Evolutionary conservation across 148 eudicot species (phyloP).

Genomic region (Diospyros lotus): DNA sequence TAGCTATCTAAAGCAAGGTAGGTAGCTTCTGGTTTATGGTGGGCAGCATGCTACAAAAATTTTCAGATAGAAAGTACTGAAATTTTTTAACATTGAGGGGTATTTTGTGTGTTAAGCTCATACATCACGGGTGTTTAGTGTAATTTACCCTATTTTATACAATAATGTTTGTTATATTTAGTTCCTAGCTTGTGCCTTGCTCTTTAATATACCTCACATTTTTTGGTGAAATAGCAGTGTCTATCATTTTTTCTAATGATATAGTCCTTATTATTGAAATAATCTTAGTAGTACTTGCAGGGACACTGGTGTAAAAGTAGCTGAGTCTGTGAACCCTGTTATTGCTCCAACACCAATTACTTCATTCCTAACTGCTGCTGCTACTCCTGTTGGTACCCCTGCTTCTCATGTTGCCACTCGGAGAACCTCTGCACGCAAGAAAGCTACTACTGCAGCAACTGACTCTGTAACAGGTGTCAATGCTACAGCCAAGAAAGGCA

Average conservation of each 20-base stretch:
- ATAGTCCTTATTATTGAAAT: background rate
- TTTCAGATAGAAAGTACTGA: no score
- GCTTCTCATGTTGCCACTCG: slow-evolving; percentile 3
- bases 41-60: no score
- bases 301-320: slow-evolving; percentile 28
- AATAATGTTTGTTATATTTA: no score
- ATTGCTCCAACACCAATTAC: slow-evolving; percentile 8
- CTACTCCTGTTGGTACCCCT: slow-evolving; percentile 14
- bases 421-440: slow-evolving; percentile 15
- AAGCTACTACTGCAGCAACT: slow-evolving; percentile 3
- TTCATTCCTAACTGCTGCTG: slow-evolving; percentile 8
- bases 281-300: slow-evolving; percentile 22
- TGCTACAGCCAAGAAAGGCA: slow-evolving; percentile 16
- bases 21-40: no score
- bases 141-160: no score
- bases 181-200: background rate
- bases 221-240: background rate
- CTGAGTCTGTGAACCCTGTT: slow-evolving; percentile 34
- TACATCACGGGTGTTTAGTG: no score
- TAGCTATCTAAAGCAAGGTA: no score
- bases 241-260: background rate
- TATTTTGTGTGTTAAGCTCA: no score
- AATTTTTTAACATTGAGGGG: no score
- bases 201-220: background rate
- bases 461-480: slow-evolving; percentile 9